phyloP scores from a whole-genome alignment of 805 yeast species.

The Isabelozyma rhagii region DNA sequence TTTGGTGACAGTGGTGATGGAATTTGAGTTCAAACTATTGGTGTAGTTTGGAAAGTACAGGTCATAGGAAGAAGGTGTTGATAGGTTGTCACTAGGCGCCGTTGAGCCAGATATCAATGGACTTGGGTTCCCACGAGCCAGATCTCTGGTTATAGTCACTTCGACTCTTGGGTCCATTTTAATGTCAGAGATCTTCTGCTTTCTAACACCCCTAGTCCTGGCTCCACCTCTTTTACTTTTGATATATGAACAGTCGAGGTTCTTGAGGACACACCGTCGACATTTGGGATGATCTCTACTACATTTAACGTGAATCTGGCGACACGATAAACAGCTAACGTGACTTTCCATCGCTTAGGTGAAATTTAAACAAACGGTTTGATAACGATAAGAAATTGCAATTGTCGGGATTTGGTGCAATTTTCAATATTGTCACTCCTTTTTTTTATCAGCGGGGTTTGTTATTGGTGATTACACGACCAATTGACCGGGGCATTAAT shows the following conservation, averaged over 20 bases:
- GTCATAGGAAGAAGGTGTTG: background rate
- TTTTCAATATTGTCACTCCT: no score
- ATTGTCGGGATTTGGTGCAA: background rate
- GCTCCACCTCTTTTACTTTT: conserved; percentile 55
- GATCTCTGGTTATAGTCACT: background rate
- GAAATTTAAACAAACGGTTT: background rate
- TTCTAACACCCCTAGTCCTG: conserved; percentile 43
- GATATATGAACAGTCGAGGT: conserved; percentile 17
- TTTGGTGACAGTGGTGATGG: background rate
- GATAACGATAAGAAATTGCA: background rate
- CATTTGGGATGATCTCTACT: background rate
- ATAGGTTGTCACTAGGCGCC: background rate
- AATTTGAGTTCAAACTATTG: background rate
- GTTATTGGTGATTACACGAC: background rate
- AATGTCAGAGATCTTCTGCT: background rate
- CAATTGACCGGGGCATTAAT: no score
- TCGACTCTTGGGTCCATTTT: no score
- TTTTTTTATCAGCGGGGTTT: background rate
- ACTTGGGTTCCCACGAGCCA: background rate
- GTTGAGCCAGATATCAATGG: background rate
- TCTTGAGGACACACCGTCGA: background rate
- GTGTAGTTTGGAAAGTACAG: background rate
- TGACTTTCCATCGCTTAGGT: background rate
- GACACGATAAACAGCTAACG: background rate
- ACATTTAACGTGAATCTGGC: background rate